Conservation (phyloP, 257 asterid species). For the Fraxinus pennsylvanica region DNA sequence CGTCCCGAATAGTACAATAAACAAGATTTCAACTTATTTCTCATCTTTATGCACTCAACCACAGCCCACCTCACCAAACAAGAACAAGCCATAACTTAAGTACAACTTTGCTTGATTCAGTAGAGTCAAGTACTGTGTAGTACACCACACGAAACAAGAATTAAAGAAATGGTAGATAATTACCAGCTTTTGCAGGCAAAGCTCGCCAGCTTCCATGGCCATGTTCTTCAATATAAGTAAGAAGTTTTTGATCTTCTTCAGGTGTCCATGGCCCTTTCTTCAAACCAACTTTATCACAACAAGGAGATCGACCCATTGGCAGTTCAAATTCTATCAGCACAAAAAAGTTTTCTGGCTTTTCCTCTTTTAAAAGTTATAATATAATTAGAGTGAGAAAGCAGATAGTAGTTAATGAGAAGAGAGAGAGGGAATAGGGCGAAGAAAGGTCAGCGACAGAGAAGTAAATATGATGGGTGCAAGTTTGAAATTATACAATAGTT, state of each 20-base stretch:
- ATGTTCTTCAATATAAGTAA: constrained; percentile 79
- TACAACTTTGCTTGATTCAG: no score
- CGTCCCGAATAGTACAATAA: no score
- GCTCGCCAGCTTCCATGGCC: constrained; percentile 99
- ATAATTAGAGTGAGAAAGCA: constrained; percentile 15
- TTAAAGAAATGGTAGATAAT: not conserved
- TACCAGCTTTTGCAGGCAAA: constrained; percentile 85
- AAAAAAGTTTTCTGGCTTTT: constrained; percentile 13
- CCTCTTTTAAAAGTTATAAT: constrained; percentile 22
- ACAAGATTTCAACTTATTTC: not conserved
- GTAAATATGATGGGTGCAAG: constrained; percentile 33
- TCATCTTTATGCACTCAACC: not conserved
- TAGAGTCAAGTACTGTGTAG: not conserved
- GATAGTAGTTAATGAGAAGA: constrained; percentile 29
- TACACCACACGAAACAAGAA: not conserved
- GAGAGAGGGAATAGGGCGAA: constrained; percentile 16
- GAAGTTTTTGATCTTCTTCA: constrained; percentile 85
- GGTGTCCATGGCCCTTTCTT: constrained; percentile 98
- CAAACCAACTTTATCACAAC: constrained; percentile 80
- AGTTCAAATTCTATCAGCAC: not conserved
- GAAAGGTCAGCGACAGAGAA: constrained; percentile 62
- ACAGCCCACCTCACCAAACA: not conserved
- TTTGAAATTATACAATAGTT: not conserved
- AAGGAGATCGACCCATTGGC: constrained; percentile 86
- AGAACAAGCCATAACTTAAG: not conserved